Evolutionary conservation across 2,329 filamentous ascomycete species (phyloP), one percentile per base, ranked within the genome.

Genomic region (Curvularia spicifera): DNA sequence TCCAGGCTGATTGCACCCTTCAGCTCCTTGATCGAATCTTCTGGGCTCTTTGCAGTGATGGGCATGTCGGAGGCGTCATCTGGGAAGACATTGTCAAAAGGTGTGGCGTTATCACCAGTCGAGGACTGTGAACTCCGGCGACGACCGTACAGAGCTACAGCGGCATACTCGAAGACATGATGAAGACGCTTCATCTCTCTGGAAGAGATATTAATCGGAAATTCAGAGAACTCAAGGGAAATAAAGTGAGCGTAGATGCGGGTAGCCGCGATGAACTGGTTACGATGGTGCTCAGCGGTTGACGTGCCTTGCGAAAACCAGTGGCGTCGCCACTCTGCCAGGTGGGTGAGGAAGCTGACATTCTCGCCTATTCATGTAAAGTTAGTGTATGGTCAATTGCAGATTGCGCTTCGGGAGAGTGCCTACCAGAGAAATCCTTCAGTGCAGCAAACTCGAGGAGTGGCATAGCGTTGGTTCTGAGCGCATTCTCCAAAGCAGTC

Each of bases 151-250:
- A 75, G 64, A 5, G 63, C 35, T 0, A 49, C 56, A 7, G 73
- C 72, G 1, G 70, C 57, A 7, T 35, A 43, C 44, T 67, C 67
- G 35, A 76, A 76, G 8, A 76, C 52, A 2, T 57, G 39, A 33
- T 74, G 63, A 0, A 76, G 63, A 4, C 60, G 61, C 29, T 71
- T 71, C 63, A 69, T 71, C 51, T 71, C 67, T 37, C 57, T 64
- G 13, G 68, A 71, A 13, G 66, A 71, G 10, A 76, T 71, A 54
- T 76, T 76, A 61, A 76, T 71, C 5, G 73, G 72, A 37, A 76
- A 75, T 26, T 76, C 73, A 2, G 74, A 72, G 42, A 68, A 70
- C 22, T 71, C 69, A 8, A 73, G 67, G 1, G 71, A 75, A 29
- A 76, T 71, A 49, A 76, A 76, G 15, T 67, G 66, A 51, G 71